These are phyloP conservation scores for Boletus subparvulus DNA, from an alignment of 768 basidiomycete genomes.

Conservation along the genomic window DNA sequence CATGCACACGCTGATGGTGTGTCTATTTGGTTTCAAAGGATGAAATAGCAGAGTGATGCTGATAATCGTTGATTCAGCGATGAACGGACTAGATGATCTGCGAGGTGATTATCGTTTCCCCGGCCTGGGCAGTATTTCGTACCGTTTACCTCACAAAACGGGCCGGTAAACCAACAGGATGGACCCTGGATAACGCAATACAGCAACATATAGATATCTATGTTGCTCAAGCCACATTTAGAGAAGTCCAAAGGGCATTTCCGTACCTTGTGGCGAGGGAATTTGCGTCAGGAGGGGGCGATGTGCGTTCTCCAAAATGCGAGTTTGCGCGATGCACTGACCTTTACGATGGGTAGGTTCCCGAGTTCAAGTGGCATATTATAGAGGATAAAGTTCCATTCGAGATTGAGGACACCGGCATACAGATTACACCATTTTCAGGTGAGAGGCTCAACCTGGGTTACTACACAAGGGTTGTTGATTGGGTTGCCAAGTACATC, in stretches of 20 bases:
- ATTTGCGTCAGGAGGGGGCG: slow-evolving; percentile 77
- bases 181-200: slow-evolving; percentile 67
- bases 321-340: slow-evolving; percentile 1
- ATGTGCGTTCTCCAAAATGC: slow-evolving; percentile 43
- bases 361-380: slow-evolving; percentile 81
- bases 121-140: neutral
- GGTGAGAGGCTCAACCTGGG: slow-evolving; percentile 41
- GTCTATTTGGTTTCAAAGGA: slow-evolving; percentile 1
- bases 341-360: slow-evolving; percentile 49
- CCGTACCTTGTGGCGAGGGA: slow-evolving; percentile 80
- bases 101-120: slow-evolving; percentile 50
- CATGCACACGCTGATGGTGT: slow-evolving; percentile 84
- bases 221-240: slow-evolving; percentile 61
- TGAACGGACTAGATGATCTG: slow-evolving; percentile 89
- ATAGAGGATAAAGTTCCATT: slow-evolving; percentile 69
- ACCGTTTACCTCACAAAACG: slow-evolving; percentile 3
- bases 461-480: neutral
- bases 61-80: slow-evolving; percentile 45
- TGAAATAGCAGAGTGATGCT: neutral
- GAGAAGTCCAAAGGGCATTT: slow-evolving; percentile 66
- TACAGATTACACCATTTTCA: slow-evolving; percentile 62
- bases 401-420: slow-evolving; percentile 62
- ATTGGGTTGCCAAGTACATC: slow-evolving; percentile 52
- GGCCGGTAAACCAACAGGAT: slow-evolving; percentile 44
- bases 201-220: slow-evolving; percentile 77